phyloP scores from a whole-genome alignment of 208 protist genomes.

The Trypanosoma conorhini region DNA sequence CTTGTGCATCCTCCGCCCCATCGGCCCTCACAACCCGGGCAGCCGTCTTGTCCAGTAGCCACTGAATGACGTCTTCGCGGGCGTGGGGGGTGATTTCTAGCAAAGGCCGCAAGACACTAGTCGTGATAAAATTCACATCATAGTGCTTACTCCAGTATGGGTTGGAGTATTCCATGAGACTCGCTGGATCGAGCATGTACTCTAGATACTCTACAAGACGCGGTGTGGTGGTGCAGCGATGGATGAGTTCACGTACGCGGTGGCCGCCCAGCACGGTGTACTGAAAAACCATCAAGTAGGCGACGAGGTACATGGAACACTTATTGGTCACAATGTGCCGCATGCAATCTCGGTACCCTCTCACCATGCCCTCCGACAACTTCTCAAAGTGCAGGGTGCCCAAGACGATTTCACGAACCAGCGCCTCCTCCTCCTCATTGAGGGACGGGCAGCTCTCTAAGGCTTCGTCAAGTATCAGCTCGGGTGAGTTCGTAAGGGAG shows the following conservation, averaged over 20 bases:
- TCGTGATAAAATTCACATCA: constrained; percentile 53
- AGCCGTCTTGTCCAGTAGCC: constrained; percentile 28
- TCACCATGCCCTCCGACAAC: constrained; percentile 67
- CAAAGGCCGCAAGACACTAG: constrained; percentile 35
- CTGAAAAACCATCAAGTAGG: constrained; percentile 74
- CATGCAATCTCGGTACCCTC: constrained; percentile 68
- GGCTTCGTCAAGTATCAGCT: constrained; percentile 42
- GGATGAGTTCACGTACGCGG: constrained; percentile 52
- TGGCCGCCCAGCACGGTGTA: constrained; percentile 48
- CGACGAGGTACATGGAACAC: constrained; percentile 68
- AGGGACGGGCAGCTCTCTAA: constrained; percentile 26
- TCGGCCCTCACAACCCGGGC: constrained; percentile 18
- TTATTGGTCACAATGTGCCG: constrained; percentile 56
- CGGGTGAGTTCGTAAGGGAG: constrained; percentile 25
- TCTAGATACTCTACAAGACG: constrained; percentile 64
- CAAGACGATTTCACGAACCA: constrained; percentile 50
- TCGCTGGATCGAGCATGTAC: constrained; percentile 48
- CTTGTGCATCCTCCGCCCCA: constrained; percentile 5
- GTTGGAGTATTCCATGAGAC: constrained; percentile 34
- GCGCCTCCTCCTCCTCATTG: constrained; percentile 31
- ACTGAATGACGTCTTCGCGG: constrained; percentile 37
- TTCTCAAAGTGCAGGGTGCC: constrained; percentile 54
- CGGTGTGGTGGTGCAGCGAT: constrained; percentile 38
- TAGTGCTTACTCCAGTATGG: constrained; percentile 56
- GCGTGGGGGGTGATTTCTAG: constrained; percentile 31